Conservation (phyloP, 805 yeast genomes). For the Zygosaccharomyces bisporus region DNA sequence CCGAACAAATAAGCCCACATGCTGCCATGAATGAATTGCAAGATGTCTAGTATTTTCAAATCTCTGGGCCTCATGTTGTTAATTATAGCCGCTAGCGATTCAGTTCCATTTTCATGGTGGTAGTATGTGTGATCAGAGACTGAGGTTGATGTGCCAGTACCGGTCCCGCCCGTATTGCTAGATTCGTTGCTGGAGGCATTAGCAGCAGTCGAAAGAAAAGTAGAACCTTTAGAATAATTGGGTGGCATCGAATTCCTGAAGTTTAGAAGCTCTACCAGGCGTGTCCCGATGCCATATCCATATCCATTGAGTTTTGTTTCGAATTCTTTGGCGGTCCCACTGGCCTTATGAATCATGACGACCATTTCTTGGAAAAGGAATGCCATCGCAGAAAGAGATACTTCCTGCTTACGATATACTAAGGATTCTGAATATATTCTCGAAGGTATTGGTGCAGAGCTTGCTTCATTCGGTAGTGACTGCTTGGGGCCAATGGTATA, state of each 20-base stretch:
- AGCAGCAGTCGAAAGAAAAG: conserved; percentile 13
- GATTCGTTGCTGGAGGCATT: conserved; percentile 1
- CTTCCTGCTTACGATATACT: conserved; percentile 40
- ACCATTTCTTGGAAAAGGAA: conserved; percentile 71
- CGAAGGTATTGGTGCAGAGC: conserved; percentile 18
- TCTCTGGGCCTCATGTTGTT: conserved; percentile 46
- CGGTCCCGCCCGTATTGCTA: conserved; percentile 5
- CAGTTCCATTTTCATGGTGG: conserved; percentile 14
- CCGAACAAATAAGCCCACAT: conserved; percentile 77
- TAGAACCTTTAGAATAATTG: conserved; percentile 19
- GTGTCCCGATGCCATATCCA: conserved; percentile 73
- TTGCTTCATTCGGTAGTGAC: conserved; percentile 26
- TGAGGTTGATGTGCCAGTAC: conserved; percentile 6
- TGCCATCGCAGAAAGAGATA: conserved; percentile 64
- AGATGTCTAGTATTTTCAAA: conserved; percentile 57
- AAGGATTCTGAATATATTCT: conserved; percentile 29
- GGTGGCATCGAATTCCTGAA: conserved; percentile 32
- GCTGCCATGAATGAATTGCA: conserved; percentile 68
- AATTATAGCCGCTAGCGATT: conserved; percentile 25
- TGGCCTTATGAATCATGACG: conserved; percentile 53
- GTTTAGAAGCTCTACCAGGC: conserved; percentile 56
- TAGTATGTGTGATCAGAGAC: conserved; percentile 8
- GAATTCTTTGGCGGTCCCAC: conserved; percentile 62
- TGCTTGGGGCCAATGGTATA: conserved; percentile 32
- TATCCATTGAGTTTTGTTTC: conserved; percentile 59